These are phyloP conservation scores for Metschnikowia rubicola DNA, from an alignment of 805 yeast species.

Conservation along the genomic window DNA sequence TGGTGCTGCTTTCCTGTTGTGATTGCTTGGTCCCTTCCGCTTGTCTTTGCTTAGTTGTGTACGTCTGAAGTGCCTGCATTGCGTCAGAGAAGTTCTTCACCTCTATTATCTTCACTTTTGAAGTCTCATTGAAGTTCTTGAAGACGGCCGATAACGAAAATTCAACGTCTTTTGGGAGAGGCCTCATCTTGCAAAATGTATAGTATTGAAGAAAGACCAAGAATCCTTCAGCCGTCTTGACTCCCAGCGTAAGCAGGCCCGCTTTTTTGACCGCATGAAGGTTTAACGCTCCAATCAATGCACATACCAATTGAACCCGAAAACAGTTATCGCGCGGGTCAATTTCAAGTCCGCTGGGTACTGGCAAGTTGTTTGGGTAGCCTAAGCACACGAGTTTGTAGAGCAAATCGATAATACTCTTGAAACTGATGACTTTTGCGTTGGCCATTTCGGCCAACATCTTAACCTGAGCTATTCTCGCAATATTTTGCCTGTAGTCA, in stretches of 20 bases:
- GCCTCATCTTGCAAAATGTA: constrained; percentile 54
- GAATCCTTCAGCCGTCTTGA: constrained; percentile 29
- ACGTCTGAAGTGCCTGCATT: constrained; percentile 10
- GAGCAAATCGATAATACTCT: constrained; percentile 47
- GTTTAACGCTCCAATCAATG: constrained; percentile 21
- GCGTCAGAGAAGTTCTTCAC: constrained; percentile 26
- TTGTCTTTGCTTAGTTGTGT: constrained; percentile 1
- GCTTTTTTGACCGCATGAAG: constrained; percentile 6
- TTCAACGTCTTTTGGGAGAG: constrained; percentile 61
- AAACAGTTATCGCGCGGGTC: constrained; percentile 72
- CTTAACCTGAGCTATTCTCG: constrained; percentile 57
- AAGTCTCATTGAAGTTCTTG: constrained; percentile 24
- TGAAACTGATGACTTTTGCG: constrained; percentile 41
- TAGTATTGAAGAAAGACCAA: constrained; percentile 70
- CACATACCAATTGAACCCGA: constrained; percentile 54
- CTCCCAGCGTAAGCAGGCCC: constrained; percentile 8
- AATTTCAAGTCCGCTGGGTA: constrained; percentile 48
- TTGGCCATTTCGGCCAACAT: constrained; percentile 59
- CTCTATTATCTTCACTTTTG: constrained; percentile 28
- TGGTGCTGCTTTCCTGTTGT: not conserved
- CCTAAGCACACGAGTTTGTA: constrained; percentile 63
- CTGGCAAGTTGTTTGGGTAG: constrained; percentile 50
- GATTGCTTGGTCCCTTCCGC: not conserved
- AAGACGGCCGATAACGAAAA: constrained; percentile 49
- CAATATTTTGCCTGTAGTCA: constrained; percentile 56